phyloP scores from a whole-genome alignment of 164 flowering plant genomes.

The Stephania cephalantha region DNA sequence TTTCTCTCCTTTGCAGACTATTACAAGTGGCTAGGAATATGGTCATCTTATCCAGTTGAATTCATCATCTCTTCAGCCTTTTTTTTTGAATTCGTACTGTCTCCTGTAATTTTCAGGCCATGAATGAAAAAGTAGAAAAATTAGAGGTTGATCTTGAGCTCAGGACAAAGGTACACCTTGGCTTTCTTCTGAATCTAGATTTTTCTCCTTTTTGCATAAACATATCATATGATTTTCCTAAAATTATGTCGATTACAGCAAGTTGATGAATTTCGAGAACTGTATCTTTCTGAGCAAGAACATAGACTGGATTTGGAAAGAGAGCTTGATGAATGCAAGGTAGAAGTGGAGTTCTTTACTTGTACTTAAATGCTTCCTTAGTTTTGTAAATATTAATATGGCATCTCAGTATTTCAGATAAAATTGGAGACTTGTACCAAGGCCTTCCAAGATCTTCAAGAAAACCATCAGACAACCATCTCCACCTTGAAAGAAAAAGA shows the following conservation, averaged over 20 bases:
- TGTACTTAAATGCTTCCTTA: slow-evolving; percentile 6
- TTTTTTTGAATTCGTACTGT: neutral
- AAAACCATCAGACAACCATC: slow-evolving; percentile 34
- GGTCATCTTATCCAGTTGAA: no score
- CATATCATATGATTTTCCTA: neutral
- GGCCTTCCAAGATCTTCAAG: slow-evolving; percentile 60
- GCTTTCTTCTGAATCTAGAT: neutral
- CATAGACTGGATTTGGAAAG: slow-evolving; percentile 44
- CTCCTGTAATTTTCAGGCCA: slow-evolving; percentile 40
- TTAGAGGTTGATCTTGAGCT: slow-evolving; percentile 55
- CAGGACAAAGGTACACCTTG: slow-evolving; percentile 45
- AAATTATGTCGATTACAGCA: slow-evolving; percentile 32
- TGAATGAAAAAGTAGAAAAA: slow-evolving; percentile 63
- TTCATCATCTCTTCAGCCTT: neutral
- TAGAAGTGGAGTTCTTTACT: slow-evolving; percentile 14
- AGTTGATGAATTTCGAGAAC: slow-evolving; percentile 47
- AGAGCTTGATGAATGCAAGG: slow-evolving; percentile 74
- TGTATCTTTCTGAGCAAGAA: slow-evolving; percentile 62
- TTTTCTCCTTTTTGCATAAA: neutral
- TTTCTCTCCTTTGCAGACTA: no score
- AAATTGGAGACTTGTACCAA: slow-evolving; percentile 44
- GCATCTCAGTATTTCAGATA: slow-evolving; percentile 28
- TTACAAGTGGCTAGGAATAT: no score
- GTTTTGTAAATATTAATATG: slow-evolving; percentile 2
- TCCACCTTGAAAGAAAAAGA: slow-evolving; percentile 61